Conservation (phyloP, 208 protist genomes). For the Acanthamoeba castellanii region DNA sequence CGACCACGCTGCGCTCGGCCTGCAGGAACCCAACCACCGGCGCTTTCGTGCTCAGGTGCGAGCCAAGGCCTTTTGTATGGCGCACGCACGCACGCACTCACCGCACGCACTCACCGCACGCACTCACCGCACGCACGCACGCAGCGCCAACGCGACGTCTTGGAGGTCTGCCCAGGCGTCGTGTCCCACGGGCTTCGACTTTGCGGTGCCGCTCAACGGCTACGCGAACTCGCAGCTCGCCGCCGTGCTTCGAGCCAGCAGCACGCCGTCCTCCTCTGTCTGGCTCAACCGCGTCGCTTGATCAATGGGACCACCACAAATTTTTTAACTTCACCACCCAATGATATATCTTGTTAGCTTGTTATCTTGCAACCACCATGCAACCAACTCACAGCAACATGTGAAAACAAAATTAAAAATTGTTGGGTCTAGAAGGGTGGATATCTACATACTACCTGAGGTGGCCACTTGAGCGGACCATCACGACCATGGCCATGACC, state of each 20-base stretch:
- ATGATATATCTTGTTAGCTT: no score
- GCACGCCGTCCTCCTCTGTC: neutral
- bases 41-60: neutral
- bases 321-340: no score
- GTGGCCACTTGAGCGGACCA: no score
- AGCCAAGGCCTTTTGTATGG: neutral
- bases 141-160: neutral
- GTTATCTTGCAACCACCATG: no score
- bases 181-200: neutral
- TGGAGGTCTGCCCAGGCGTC: neutral
- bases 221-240: slow-evolving; percentile 16
- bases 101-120: neutral
- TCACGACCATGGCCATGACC: neutral
- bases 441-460: no score
- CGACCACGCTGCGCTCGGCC: neutral
- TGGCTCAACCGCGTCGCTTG: slow-evolving; percentile 20
- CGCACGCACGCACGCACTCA: neutral
- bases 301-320: no score
- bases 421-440: no score
- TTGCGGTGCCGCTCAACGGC: slow-evolving; percentile 3
- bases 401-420: no score
- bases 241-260: neutral
- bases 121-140: neutral
- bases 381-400: no score
- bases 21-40: neutral